A percentile compares a stretch with the other conserved stretches of the same genome.
These are phyloP conservation scores for Picea abies DNA, from an alignment of 83 land plant genomes.

Conservation along the genomic window DNA sequence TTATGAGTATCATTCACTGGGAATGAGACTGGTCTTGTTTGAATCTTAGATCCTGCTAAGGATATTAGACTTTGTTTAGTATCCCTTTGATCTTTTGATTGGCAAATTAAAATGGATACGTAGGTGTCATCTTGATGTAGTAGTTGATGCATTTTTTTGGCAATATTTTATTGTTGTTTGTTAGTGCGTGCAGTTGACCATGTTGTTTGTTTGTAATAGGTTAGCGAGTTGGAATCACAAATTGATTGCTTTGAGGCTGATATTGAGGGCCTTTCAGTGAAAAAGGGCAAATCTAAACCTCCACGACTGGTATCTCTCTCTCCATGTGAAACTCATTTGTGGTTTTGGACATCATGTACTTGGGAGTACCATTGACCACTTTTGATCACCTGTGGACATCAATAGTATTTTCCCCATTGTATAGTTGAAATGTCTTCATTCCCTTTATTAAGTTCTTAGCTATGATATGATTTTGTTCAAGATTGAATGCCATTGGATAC, in stretches of 20 bases:
- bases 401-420: no score
- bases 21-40: neutral
- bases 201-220: slow-evolving; percentile 47
- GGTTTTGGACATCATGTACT: neutral
- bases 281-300: slow-evolving; percentile 91
- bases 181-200: neutral
- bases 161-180: neutral
- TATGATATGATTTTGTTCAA: no score
- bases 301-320: slow-evolving; percentile 74
- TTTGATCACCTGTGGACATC: no score
- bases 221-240: slow-evolving; percentile 83
- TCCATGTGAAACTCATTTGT: neutral
- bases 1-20: no score
- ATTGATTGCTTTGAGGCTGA: slow-evolving; percentile 95
- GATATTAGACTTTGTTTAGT: neutral
- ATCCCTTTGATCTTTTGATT: neutral
- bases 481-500: no score
- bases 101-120: neutral
- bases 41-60: no score
- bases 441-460: no score
- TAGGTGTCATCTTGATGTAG: neutral
- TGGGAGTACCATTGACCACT: neutral
- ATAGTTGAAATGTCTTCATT: no score
- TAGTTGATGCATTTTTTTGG: neutral
- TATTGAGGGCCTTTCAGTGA: slow-evolving; percentile 84